Percentiles rank a stretch among this genome's conserved stretches.
Conservation (phyloP, 805 yeast species). For the Candida bentonensis region DNA sequence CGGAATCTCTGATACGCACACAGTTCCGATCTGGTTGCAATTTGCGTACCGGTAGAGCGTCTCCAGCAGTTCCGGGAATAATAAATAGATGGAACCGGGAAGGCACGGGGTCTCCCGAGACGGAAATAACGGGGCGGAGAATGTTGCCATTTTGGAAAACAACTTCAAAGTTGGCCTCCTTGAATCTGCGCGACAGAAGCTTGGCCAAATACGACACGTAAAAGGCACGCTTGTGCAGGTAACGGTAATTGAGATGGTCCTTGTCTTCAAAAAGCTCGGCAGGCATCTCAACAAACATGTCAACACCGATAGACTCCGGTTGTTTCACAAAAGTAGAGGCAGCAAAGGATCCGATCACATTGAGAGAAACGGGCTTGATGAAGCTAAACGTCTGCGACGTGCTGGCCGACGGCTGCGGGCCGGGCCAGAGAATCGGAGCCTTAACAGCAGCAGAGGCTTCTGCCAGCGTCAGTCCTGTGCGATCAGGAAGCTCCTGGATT, state of each 20-base stretch:
- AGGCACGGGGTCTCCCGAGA: slow-evolving; percentile 21
- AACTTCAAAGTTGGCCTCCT: slow-evolving; percentile 42
- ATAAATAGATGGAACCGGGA: slow-evolving; percentile 39
- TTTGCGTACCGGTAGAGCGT: slow-evolving; percentile 60
- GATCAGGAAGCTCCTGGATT: slow-evolving; percentile 49
- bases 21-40: slow-evolving; percentile 70
- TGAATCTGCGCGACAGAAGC: slow-evolving; percentile 37
- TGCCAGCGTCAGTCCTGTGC: slow-evolving; percentile 34
- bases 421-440: slow-evolving; percentile 3
- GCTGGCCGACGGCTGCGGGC: slow-evolving; percentile 4
- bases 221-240: slow-evolving; percentile 78
- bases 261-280: slow-evolving; percentile 58
- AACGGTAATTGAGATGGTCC: slow-evolving; percentile 82
- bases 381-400: slow-evolving; percentile 62
- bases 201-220: slow-evolving; percentile 63
- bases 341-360: slow-evolving; percentile 82
- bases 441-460: slow-evolving; percentile 29
- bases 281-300: slow-evolving; percentile 77
- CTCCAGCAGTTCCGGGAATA: slow-evolving; percentile 58
- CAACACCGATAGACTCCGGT: slow-evolving; percentile 55
- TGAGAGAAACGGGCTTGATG: slow-evolving; percentile 54
- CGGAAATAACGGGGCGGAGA: slow-evolving; percentile 56
- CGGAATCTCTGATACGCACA: slow-evolving; percentile 31
- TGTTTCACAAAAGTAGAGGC: slow-evolving; percentile 63
- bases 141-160: slow-evolving; percentile 45